Conservation (phyloP, 2,329 filamentous ascomycete species). For the Botrytis fabae region DNA sequence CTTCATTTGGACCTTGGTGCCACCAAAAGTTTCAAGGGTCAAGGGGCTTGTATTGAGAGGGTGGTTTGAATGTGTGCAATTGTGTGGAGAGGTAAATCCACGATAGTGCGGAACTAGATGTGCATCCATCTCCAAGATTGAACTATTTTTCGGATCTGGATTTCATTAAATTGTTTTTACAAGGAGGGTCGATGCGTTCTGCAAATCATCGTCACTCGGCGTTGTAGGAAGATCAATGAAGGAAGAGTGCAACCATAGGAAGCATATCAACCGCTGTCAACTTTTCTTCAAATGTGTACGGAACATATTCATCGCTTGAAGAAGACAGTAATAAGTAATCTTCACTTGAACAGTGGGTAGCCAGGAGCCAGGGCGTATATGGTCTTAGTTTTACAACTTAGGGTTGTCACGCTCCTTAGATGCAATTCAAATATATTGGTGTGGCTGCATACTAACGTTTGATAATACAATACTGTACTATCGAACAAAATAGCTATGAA, state of each 20-base stretch:
- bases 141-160: slow-evolving; percentile 11
- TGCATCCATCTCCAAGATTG: slow-evolving; percentile 10
- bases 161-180: slow-evolving; percentile 6
- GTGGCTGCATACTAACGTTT: slow-evolving; percentile 23
- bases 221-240: slow-evolving; percentile 6
- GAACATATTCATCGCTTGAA: slow-evolving; percentile 14
- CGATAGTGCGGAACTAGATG: slow-evolving; percentile 14
- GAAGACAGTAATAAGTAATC: neutral
- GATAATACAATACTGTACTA: slow-evolving; percentile 21
- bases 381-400: slow-evolving; percentile 10
- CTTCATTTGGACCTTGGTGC: slow-evolving; percentile 13
- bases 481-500: slow-evolving; percentile 17
- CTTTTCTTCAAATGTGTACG: neutral
- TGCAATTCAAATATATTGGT: slow-evolving; percentile 19
- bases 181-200: slow-evolving; percentile 16
- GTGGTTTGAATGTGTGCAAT: slow-evolving; percentile 9
- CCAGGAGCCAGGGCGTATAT: neutral
- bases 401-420: slow-evolving; percentile 13
- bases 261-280: slow-evolving; percentile 22
- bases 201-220: slow-evolving; percentile 25
- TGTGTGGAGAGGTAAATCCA: slow-evolving; percentile 19
- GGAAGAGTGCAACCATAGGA: slow-evolving; percentile 15
- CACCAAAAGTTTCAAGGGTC: slow-evolving; percentile 1
- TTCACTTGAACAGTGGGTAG: neutral
- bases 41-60: neutral